phyloP scores from a whole-genome alignment of 176 grass and related monocot species.

The Bothriochloa decipiens region DNA sequence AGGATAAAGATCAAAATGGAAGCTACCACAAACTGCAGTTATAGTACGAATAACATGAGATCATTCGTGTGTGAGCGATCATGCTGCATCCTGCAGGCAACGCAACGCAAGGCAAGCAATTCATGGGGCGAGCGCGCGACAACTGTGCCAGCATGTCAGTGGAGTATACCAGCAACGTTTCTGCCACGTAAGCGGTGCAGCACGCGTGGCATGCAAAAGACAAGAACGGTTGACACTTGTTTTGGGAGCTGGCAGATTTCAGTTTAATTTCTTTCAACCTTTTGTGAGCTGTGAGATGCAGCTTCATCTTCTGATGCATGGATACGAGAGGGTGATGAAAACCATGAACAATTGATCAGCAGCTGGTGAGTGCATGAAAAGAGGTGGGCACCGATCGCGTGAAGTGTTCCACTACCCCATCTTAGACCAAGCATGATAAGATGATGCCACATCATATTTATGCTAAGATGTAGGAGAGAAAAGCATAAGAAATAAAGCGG shows the following conservation, averaged over 20 bases:
- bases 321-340: neutral
- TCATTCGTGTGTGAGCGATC: too few species aligned
- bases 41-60: neutral
- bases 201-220: conserved; percentile 13
- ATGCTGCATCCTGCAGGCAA: neutral
- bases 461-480: too few species aligned
- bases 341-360: neutral
- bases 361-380: neutral
- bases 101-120: neutral
- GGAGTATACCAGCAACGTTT: neutral
- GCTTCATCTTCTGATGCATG: neutral
- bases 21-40: too few species aligned
- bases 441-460: too few species aligned
- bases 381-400: neutral
- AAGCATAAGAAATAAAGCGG: too few species aligned
- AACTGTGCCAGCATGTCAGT: neutral
- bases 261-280: neutral
- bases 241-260: neutral
- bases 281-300: neutral
- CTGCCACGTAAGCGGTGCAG: neutral
- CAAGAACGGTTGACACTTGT: neutral
- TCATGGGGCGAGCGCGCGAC: neutral
- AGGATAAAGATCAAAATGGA: neutral
- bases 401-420: neutral
- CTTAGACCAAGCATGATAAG: neutral